Base-by-base conservation (phyloP, 495 filamentous ascomycete species). In the Clohesyomyces aquaticus region DNA sequence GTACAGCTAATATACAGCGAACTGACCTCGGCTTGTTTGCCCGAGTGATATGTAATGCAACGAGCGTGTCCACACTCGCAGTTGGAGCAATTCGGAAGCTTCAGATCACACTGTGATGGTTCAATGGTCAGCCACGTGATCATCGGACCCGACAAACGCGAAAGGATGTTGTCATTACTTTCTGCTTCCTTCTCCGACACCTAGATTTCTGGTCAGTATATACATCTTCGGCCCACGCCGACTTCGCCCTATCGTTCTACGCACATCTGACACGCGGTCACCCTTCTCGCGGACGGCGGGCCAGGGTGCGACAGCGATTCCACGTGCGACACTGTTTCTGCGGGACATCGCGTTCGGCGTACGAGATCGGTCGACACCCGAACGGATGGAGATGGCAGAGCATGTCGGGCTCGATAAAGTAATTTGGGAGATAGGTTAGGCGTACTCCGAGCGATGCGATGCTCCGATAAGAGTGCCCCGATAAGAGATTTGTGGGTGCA, bases 71-170 rank as follows among this genome's bases (percentile, higher is more conserved):
- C 64, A 25, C 55, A 42, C 27, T 72, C 67, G 28, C 70, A 72
- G 29, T 66, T 72, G 47, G 70, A 65, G 41, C 70, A 72, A 58
- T 68, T 65, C 16, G 64, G 68, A 56, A 52, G 63, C 47, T 65
- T 63, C 21, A 70, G 60, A 61, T 72, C 70, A 58, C 70, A 72
- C 70, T 60, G 46, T 28, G n/a, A n/a, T n/a, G n/a, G n/a, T n/a
- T n/a, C n/a, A n/a, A n/a, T n/a, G n/a, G n/a, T n/a, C n/a, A n/a
- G 23, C 22, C 46, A 19, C 19, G 16, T 38, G 22, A 6, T 22
- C 56, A 49, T 23, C 35, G 18, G 35, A 23, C 27, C 38, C 16
- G 11, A 2, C 25, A 29, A 21, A 14, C 23, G n/a, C 22, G 14
- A 35, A 38, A 16, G 18, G 11, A 50, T 1, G 4, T 16, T 21